Evolutionary conservation across 2,329 filamentous ascomycete species (phyloP).

Genomic region (Fusarium fracticaudum): DNA sequence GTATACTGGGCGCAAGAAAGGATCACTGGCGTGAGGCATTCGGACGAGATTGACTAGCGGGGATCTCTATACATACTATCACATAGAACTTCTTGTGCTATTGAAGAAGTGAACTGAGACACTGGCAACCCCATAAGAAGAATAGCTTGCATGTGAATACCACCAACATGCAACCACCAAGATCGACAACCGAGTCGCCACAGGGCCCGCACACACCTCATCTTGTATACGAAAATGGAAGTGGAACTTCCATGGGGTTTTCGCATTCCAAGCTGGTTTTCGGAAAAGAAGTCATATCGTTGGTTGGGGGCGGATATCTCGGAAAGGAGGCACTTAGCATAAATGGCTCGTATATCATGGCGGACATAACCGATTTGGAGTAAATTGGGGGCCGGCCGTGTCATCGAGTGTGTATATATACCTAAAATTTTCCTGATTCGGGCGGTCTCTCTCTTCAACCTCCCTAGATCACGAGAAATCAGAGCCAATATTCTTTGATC

Average conservation of each 20-base stretch:
- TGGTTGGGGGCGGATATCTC: conserved; percentile 7
- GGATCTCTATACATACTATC: not conserved
- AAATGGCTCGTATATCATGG: conserved; percentile 19
- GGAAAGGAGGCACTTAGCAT: conserved; percentile 3
- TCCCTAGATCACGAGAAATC: not conserved
- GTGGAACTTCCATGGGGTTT: conserved; percentile 14
- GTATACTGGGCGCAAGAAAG: not conserved
- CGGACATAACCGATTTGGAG: not conserved
- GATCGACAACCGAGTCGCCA: conserved; percentile 2
- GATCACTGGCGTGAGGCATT: not conserved
- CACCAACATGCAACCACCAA: not conserved
- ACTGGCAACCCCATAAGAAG: not conserved
- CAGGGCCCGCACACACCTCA: conserved; percentile 3
- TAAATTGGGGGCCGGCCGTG: not conserved
- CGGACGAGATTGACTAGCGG: not conserved
- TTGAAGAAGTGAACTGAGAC: not conserved
- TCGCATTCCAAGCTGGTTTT: conserved; percentile 18
- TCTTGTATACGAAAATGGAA: not conserved
- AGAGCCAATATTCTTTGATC: not conserved
- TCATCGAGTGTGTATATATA: not conserved
- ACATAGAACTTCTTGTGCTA: not conserved
- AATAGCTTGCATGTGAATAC: not conserved
- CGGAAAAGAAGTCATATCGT: conserved; percentile 8
- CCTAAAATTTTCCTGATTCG: not conserved
- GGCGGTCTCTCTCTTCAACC: not conserved